phyloP scores from a whole-genome alignment of 805 yeast species.

The Suhomyces xylopsoci region DNA sequence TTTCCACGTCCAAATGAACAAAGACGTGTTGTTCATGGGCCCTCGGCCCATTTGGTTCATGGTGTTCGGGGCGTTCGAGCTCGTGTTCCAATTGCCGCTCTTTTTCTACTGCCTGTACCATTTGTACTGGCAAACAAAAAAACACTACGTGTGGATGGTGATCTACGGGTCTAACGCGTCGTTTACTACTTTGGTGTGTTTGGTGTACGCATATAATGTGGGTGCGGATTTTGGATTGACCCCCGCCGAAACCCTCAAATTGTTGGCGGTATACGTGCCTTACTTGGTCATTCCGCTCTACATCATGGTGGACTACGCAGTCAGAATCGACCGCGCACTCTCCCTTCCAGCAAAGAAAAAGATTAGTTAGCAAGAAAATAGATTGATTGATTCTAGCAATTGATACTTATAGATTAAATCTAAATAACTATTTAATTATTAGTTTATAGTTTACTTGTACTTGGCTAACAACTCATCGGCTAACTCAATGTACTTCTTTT shows the following conservation, averaged over 20 bases:
- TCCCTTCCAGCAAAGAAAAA: background rate
- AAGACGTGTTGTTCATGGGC: slow-evolving; percentile 63
- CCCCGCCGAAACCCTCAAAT: slow-evolving; percentile 33
- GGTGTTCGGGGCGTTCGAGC: slow-evolving; percentile 67
- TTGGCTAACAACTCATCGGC: slow-evolving; percentile 60
- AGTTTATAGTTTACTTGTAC: too few species aligned
- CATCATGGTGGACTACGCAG: slow-evolving; percentile 49
- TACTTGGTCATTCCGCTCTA: slow-evolving; percentile 62
- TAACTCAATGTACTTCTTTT: slow-evolving; percentile 66
- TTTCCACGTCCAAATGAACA: slow-evolving; percentile 62
- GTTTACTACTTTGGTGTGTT: slow-evolving; percentile 73
- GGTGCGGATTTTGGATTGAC: slow-evolving; percentile 39
- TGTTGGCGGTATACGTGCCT: slow-evolving; percentile 62
- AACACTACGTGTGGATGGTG: slow-evolving; percentile 34
- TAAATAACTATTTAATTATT: too few species aligned
- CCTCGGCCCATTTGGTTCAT: slow-evolving; percentile 70
- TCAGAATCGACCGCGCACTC: slow-evolving; percentile 10
- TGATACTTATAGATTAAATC: too few species aligned
- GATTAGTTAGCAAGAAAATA: too few species aligned
- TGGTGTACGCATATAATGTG: slow-evolving; percentile 43
- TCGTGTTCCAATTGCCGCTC: slow-evolving; percentile 75
- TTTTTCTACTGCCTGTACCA: slow-evolving; percentile 41
- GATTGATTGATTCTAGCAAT: too few species aligned
- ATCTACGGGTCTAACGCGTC: slow-evolving; percentile 83
- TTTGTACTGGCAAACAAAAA: slow-evolving; percentile 11